A percentile compares a stretch with the other conserved stretches of the same genome.
phyloP scores from a whole-genome alignment of 306 rosid genomes.

The Prinsepia uniflora region DNA sequence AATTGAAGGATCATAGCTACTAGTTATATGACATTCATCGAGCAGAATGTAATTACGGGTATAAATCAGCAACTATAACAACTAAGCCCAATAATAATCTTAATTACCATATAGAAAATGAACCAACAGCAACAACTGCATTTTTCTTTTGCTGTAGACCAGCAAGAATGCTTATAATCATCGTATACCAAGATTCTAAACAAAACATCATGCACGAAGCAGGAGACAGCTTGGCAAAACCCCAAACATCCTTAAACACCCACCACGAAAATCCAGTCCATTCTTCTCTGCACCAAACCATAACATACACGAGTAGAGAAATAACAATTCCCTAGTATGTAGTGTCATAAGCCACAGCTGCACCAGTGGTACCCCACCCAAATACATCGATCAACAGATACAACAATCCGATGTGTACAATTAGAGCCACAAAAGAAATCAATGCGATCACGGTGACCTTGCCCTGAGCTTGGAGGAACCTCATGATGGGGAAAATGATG shows the following conservation, averaged over 20 bases:
- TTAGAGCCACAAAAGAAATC: conserved; percentile 49
- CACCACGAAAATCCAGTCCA: conserved; percentile 69
- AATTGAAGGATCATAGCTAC: no score
- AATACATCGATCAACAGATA: conserved; percentile 47
- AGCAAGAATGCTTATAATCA: conserved; percentile 27
- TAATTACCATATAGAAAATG: conserved; percentile 52
- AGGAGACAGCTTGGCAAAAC: conserved; percentile 59
- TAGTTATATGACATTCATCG: no score
- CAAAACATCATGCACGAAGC: conserved; percentile 80
- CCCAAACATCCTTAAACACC: conserved; percentile 70
- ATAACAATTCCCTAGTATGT: conserved; percentile 53
- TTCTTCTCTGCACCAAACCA: conserved; percentile 60
- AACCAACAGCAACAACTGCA: conserved; percentile 46
- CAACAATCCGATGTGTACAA: conserved; percentile 46
- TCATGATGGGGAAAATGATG: conserved; percentile 59
- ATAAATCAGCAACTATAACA: background rate
- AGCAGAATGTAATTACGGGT: no score
- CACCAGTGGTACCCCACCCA: conserved; percentile 56
- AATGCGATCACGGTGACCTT: conserved; percentile 56
- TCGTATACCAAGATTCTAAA: conserved; percentile 57
- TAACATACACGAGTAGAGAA: conserved; percentile 58
- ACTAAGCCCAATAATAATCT: no score
- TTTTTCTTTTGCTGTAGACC: conserved; percentile 35
- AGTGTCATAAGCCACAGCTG: conserved; percentile 52
- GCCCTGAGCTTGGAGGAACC: conserved; percentile 74